These are phyloP conservation scores for Acidomyces sp. DNA, from an alignment of 495 filamentous ascomycete species.

Conservation along the genomic window DNA sequence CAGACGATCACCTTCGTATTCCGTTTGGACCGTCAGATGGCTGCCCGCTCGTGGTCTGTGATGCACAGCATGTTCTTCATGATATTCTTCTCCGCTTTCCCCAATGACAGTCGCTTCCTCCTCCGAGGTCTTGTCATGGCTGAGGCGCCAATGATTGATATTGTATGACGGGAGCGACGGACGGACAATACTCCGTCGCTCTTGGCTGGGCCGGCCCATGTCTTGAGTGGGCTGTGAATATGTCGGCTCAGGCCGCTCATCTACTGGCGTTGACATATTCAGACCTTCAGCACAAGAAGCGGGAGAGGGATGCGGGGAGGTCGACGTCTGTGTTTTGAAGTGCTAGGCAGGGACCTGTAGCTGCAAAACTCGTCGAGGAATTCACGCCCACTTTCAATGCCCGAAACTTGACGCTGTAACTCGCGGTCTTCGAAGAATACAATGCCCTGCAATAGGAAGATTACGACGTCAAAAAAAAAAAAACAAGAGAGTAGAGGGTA, in stretches of 20 bases:
- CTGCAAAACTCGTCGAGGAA: no score
- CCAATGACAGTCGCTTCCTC: conserved; percentile 23
- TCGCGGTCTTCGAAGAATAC: no score
- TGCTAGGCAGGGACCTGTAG: no score
- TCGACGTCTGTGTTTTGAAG: no score
- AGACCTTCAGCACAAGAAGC: no score
- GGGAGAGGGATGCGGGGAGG: no score
- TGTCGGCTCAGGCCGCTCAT: conserved; percentile 33
- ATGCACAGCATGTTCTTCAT: conserved; percentile 7
- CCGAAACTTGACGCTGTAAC: no score
- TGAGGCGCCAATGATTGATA: conserved; percentile 10
- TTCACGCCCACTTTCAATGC: no score
- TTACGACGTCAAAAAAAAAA: no score
- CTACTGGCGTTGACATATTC: conserved; percentile 43
- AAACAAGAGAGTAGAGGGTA: no score
- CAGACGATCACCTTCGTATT: conserved; percentile 29
- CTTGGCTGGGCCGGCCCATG: background rate
- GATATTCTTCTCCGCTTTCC: conserved; percentile 6
- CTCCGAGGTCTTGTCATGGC: conserved; percentile 21
- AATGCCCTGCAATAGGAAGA: no score
- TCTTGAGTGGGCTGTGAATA: conserved; percentile 19
- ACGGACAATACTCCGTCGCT: conserved; percentile 7
- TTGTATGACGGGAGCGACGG: conserved; percentile 19
- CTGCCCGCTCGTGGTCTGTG: conserved; percentile 8
- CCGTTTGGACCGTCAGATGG: conserved; percentile 25